Percentiles rank a stretch among this genome's conserved stretches.
phyloP scores from a whole-genome alignment of 371 early-diverging fungal genomes.

The Fennellomyces sp. region DNA sequence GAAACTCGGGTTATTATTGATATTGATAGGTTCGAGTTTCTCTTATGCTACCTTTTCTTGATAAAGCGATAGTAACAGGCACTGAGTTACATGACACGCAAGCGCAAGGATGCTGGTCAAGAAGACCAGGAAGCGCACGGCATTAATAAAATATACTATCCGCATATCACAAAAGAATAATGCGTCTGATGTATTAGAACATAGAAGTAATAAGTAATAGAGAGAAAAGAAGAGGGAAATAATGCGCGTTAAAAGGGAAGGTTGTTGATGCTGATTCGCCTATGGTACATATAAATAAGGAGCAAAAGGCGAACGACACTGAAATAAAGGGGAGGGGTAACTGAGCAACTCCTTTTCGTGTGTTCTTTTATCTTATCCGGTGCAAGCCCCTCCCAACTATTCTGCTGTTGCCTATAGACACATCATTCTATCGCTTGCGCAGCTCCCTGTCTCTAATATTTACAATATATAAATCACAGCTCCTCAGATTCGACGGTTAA shows the following conservation, averaged over 20 bases:
- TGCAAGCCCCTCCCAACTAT: too few species aligned
- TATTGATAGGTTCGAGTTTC: too few species aligned
- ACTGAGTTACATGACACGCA: slow-evolving; percentile 26
- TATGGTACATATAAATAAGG: slow-evolving; percentile 1
- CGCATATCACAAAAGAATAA: slow-evolving; percentile 11
- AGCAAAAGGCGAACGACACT: slow-evolving; percentile 4
- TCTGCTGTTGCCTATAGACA: too few species aligned
- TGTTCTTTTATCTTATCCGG: too few species aligned
- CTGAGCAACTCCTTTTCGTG: too few species aligned
- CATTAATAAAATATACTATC: slow-evolving; percentile 4
- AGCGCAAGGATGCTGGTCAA: slow-evolving; percentile 18
- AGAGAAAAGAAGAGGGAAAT: slow-evolving; percentile 3
- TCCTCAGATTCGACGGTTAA: slow-evolving; percentile 75
- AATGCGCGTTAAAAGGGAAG: neutral
- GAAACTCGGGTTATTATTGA: neutral
- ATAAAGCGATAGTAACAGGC: slow-evolving; percentile 20
- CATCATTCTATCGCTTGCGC: too few species aligned
- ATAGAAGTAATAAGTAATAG: neutral
- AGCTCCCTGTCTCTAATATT: too few species aligned
- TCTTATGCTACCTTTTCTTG: slow-evolving; percentile 27
- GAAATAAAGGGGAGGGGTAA: neutral
- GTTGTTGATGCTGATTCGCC: neutral
- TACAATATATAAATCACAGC: slow-evolving; percentile 42
- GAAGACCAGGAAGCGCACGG: slow-evolving; percentile 22
- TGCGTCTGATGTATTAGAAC: slow-evolving; percentile 6